Conservation (phyloP, 805 yeast species). For the Wickerhamomyces hampshirensis region DNA sequence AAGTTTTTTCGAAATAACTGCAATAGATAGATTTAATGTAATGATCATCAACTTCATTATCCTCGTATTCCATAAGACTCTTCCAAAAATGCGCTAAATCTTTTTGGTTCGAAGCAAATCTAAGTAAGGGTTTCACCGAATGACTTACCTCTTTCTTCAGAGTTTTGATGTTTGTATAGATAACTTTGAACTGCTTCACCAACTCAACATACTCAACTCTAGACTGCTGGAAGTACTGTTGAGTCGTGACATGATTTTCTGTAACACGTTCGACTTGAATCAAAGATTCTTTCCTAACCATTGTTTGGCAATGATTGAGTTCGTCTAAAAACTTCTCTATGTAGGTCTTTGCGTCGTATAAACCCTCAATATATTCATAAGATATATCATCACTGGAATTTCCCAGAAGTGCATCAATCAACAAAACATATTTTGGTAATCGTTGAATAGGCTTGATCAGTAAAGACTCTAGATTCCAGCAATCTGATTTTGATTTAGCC, state of each 20-base stretch:
- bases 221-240: background rate
- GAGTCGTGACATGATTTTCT: background rate
- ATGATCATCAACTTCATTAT: slow-evolving; percentile 10
- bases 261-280: too few relatives aligned
- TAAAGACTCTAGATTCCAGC: slow-evolving; percentile 26
- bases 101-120: slow-evolving; percentile 12
- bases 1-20: slow-evolving; percentile 24
- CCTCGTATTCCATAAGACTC: slow-evolving; percentile 24
- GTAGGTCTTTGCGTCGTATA: slow-evolving; percentile 16
- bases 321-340: slow-evolving; percentile 15
- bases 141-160: slow-evolving; percentile 19
- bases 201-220: slow-evolving; percentile 5
- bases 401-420: slow-evolving; percentile 16
- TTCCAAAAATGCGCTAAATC: slow-evolving; percentile 26
- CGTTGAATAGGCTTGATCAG: slow-evolving; percentile 30
- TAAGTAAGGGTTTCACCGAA: slow-evolving; percentile 8
- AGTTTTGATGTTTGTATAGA: slow-evolving; percentile 9
- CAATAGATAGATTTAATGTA: slow-evolving; percentile 26
- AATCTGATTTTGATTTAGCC: slow-evolving; percentile 21
- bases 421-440: slow-evolving; percentile 19
- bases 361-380: slow-evolving; percentile 8
- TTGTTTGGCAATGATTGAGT: too few relatives aligned
- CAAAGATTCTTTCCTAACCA: too few relatives aligned
- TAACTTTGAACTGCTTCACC: slow-evolving; percentile 8
- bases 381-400: slow-evolving; percentile 8